Evolutionary conservation across 768 basidiomycete genomes (phyloP).

Genomic region (Hypsizygus marmoreus): DNA sequence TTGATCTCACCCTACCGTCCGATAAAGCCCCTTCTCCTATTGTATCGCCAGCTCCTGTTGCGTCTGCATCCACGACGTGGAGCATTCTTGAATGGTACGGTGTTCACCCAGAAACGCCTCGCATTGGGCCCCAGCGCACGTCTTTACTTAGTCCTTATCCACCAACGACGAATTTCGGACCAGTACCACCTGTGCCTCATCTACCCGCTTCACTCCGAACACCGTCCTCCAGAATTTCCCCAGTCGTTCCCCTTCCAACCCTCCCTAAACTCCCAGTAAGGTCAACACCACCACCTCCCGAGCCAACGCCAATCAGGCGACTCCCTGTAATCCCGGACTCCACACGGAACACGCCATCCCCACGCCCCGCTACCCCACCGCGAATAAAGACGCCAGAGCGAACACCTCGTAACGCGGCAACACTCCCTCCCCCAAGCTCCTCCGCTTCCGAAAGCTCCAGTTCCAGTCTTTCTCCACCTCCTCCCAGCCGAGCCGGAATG

Average conservation of each 20-base stretch:
- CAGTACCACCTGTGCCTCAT: slow-evolving; percentile 8
- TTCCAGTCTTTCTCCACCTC: slow-evolving; percentile 6
- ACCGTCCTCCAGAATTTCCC: background rate
- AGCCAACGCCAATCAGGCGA: slow-evolving; percentile 12
- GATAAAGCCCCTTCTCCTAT: slow-evolving; percentile 11
- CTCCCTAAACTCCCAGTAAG: background rate
- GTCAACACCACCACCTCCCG: background rate
- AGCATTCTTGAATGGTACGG: slow-evolving; percentile 24
- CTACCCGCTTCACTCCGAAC: slow-evolving; percentile 3
- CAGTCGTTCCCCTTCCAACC: background rate
- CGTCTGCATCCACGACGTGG: slow-evolving; percentile 25
- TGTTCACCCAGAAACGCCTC: slow-evolving; percentile 13
- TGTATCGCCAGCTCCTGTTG: slow-evolving; percentile 12
- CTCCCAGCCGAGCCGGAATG: slow-evolving; percentile 9
- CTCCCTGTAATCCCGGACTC: slow-evolving; percentile 19
- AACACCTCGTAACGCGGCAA: slow-evolving; percentile 4
- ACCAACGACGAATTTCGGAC: slow-evolving; percentile 8
- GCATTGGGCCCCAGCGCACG: slow-evolving; percentile 5
- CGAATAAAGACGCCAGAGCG: slow-evolving; percentile 1
- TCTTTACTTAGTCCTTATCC: slow-evolving; percentile 13
- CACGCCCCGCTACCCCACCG: slow-evolving; percentile 1
- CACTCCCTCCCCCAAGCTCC: slow-evolving; percentile 6
- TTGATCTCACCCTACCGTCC: slow-evolving; percentile 5
- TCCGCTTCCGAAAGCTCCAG: slow-evolving; percentile 7
- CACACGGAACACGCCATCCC: background rate